These are phyloP conservation scores for Amauroascus verrucosus DNA, from an alignment of 2,329 filamentous ascomycete genomes.

Conservation along the genomic window DNA sequence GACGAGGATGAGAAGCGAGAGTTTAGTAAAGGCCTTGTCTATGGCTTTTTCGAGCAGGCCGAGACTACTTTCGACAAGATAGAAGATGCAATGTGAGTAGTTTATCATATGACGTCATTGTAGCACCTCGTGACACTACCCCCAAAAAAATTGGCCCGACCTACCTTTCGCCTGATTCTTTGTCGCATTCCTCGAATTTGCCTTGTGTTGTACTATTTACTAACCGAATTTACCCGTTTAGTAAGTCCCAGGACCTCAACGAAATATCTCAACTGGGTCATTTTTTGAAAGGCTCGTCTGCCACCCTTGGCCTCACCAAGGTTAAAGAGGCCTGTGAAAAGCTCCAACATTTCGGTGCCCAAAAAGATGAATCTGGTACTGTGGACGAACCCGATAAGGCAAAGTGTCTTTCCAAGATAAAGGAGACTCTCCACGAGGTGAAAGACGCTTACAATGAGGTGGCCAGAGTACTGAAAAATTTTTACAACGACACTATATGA, in stretches of 20 bases:
- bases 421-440: slow-evolving; percentile 57
- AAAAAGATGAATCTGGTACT: slow-evolving; percentile 66
- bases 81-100: slow-evolving; percentile 67
- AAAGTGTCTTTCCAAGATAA: slow-evolving; percentile 59
- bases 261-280: slow-evolving; percentile 76
- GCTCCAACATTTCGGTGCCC: slow-evolving; percentile 84
- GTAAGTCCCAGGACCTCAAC: slow-evolving; percentile 57
- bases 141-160: neutral
- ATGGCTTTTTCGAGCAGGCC: slow-evolving; percentile 87
- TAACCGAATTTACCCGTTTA: slow-evolving; percentile 29
- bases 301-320: slow-evolving; percentile 80
- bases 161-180: neutral
- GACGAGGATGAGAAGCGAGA: slow-evolving; percentile 73
- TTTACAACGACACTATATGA: slow-evolving; percentile 47
- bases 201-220: neutral
- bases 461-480: slow-evolving; percentile 58
- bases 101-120: slow-evolving; percentile 14
- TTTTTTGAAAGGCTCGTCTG: slow-evolving; percentile 94
- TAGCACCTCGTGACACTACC: neutral
- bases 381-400: slow-evolving; percentile 55
- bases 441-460: slow-evolving; percentile 69
- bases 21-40: slow-evolving; percentile 81
- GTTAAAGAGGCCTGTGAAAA: slow-evolving; percentile 91
- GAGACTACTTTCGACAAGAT: slow-evolving; percentile 77
- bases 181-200: neutral